A percentile compares a stretch with the other conserved stretches of the same genome.
phyloP scores from a whole-genome alignment of 1,284 basidiomycete species.

The Apiotrichum gracile region DNA sequence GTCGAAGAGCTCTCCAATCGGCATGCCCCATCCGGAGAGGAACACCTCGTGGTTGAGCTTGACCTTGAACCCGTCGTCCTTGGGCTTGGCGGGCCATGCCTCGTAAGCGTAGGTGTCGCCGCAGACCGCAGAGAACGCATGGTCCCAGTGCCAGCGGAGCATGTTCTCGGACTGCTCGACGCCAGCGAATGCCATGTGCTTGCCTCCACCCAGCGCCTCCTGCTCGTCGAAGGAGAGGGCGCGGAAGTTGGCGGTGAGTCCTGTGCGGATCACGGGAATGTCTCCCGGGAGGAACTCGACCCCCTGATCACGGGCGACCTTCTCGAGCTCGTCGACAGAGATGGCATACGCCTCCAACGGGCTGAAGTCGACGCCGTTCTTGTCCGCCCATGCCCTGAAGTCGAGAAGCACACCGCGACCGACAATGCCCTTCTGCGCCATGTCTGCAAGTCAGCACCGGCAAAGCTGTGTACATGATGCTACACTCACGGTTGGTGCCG shows the following conservation, averaged over 20 bases:
- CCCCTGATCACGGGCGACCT: slow-evolving; percentile 25
- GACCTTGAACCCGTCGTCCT: not conserved
- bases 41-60: slow-evolving; percentile 27
- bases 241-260: slow-evolving; percentile 41
- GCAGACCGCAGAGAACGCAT: slow-evolving; percentile 48
- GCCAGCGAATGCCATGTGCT: slow-evolving; percentile 22
- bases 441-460: slow-evolving; percentile 6
- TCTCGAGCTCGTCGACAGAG: slow-evolving; percentile 26
- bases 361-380: slow-evolving; percentile 33
- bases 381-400: not conserved
- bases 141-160: slow-evolving; percentile 46
- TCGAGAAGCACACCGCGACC: slow-evolving; percentile 5
- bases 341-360: slow-evolving; percentile 16
- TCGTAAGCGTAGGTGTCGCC: slow-evolving; percentile 38
- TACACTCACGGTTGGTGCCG: slow-evolving; percentile 11
- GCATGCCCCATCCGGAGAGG: slow-evolving; percentile 32
- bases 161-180: slow-evolving; percentile 33
- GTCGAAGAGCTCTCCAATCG: slow-evolving; percentile 49
- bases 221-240: slow-evolving; percentile 22
- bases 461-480: not conserved
- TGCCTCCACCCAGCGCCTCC: slow-evolving; percentile 13
- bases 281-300: slow-evolving; percentile 37
- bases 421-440: slow-evolving; percentile 1
- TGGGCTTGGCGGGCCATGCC: slow-evolving; percentile 17
- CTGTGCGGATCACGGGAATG: slow-evolving; percentile 44